phyloP scores from a whole-genome alignment of 2,329 filamentous ascomycete species.

The Albophoma yamanashiensis region DNA sequence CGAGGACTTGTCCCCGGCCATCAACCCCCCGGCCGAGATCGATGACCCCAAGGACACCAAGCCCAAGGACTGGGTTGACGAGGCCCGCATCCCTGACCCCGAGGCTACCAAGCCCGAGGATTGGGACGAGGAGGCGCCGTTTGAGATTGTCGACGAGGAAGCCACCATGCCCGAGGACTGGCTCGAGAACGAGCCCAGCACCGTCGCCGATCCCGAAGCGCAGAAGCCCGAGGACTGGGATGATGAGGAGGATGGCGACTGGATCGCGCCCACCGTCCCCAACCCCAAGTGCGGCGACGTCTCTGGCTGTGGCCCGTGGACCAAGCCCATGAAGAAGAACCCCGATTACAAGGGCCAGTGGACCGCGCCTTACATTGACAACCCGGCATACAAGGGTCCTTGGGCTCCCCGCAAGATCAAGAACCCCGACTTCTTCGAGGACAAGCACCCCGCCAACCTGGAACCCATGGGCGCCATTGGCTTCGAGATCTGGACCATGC shows the following conservation, averaged over 20 bases:
- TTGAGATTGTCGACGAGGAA: conserved; percentile 88
- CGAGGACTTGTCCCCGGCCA: conserved; percentile 85
- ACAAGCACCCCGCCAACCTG: conserved; percentile 92
- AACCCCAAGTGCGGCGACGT: conserved; percentile 94
- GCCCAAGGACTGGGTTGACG: conserved; percentile 92
- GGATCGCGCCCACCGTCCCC: conserved; percentile 77
- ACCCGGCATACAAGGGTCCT: conserved; percentile 93
- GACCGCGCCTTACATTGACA: conserved; percentile 85
- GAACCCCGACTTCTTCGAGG: conserved; percentile 94
- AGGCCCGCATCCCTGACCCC: conserved; percentile 82
- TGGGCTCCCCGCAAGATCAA: conserved; percentile 94
- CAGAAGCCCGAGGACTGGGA: conserved; percentile 99
- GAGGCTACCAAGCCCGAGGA: conserved; percentile 94
- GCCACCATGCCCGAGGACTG: conserved; percentile 90
- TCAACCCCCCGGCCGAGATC: conserved; percentile 93
- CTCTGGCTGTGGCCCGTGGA: conserved; percentile 91
- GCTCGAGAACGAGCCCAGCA: conserved; percentile 80
- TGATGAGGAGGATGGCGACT: conserved; percentile 98
- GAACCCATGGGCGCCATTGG: conserved; percentile 98
- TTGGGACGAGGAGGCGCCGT: conserved; percentile 98
- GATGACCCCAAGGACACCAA: conserved; percentile 89
- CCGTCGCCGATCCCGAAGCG: conserved; percentile 83
- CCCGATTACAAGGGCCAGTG: conserved; percentile 98
- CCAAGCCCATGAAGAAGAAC: conserved; percentile 86
- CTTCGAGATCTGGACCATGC: conserved; percentile 99